Evolutionary conservation across 2,329 filamentous ascomycete species (phyloP), one percentile per base, ranked within the genome.

Genomic region (Arthrinium puccinioides): DNA sequence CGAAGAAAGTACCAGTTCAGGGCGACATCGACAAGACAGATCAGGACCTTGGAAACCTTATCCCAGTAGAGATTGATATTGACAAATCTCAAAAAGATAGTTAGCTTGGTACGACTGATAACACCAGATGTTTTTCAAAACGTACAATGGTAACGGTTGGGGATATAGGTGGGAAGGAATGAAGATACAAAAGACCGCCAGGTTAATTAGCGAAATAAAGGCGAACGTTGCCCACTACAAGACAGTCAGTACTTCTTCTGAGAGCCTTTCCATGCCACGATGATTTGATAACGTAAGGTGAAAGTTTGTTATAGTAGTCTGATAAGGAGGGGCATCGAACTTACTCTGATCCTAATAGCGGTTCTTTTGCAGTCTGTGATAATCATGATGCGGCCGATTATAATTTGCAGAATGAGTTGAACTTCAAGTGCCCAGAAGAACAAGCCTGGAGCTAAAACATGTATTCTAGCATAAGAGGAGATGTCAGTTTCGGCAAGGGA

Each of bases 101-200:
- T n/a, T n/a, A 19, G 15, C 10, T 19, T 16, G n/a, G n/a, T 9
- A n/a, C 14, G 13, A n/a, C 6, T 21, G 19, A 3, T 15, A 13
- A 20, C 6, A 9, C n/a, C n/a, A n/a, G n/a, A n/a, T n/a, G n/a
- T n/a, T n/a, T n/a, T n/a, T n/a, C n/a, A n/a, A n/a, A 9, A 18
- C 6, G 5, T 3, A 53, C 15, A 23, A 47, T 60, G 28, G 63
- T 50, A 29, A 64, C 33, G 33, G 14, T 10, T 21, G 62, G 3
- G 70, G 60, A 2, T 41, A 40, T 0, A 49, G 41, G 21, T 69
- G 64, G 1, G 68, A 53, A 0, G 72, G 72, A n/a, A 76, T 70
- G 61, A 68, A 76, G 32, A 74, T 72, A 32, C 54, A 59, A 39
- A 72, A 74, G 13, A 75, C 72, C 1, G 63, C 63, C 15, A 74